phyloP scores from a whole-genome alignment of 495 filamentous ascomycete species.

The Trichodelitschia bisporula region DNA sequence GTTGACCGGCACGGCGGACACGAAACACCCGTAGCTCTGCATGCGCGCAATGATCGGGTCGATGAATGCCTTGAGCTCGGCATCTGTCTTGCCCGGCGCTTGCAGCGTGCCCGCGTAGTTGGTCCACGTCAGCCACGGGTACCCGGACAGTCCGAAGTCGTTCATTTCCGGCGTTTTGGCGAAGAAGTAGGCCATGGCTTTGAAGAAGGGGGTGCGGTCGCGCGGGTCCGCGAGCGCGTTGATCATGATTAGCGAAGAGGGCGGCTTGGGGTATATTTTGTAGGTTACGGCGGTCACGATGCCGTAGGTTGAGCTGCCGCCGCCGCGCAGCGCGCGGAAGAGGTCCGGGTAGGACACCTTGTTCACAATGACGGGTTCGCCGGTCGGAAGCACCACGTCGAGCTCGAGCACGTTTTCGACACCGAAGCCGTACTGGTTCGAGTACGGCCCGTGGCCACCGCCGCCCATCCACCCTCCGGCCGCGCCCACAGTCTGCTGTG shows the following conservation, averaged over 20 bases:
- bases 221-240: not conserved
- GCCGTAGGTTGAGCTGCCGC: constrained; percentile 1
- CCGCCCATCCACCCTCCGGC: constrained; percentile 3
- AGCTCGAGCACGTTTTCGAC: constrained; percentile 2
- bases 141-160: not conserved
- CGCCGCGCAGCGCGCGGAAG: constrained; percentile 2
- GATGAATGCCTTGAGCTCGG: not conserved
- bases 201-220: not conserved
- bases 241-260: not conserved
- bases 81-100: not conserved
- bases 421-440: constrained; percentile 1
- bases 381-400: not conserved
- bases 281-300: constrained; percentile 2
- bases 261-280: not conserved
- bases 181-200: not conserved
- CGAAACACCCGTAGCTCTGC: not conserved
- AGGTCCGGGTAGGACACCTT: not conserved
- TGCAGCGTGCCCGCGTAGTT: not conserved
- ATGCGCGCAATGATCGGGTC: not conserved
- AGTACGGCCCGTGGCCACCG: constrained; percentile 1
- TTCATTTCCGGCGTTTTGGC: not conserved
- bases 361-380: constrained; percentile 1
- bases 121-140: not conserved
- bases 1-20: not conserved
- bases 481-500: not conserved